These are phyloP conservation scores for Tubosaeta sp. DNA, from an alignment of 768 basidiomycete species.

Conservation along the genomic window DNA sequence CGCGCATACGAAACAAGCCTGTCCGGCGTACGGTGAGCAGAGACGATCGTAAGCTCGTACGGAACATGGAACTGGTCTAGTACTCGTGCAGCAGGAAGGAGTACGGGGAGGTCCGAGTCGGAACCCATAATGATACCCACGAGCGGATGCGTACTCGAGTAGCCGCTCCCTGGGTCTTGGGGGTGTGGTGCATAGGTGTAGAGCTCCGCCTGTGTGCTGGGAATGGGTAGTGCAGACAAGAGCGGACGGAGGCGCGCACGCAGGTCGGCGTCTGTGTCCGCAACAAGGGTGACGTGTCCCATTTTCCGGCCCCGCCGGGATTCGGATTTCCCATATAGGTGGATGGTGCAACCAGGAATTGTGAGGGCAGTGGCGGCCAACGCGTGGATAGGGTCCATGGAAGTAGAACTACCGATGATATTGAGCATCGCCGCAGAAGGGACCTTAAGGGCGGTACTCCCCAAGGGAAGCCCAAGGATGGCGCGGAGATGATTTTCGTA, in stretches of 20 bases:
- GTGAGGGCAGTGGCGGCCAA: constrained; percentile 58
- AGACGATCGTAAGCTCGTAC: constrained; percentile 93
- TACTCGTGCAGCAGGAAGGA: constrained; percentile 84
- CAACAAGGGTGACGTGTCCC: constrained; percentile 94
- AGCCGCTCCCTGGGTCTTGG: constrained; percentile 42
- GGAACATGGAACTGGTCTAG: constrained; percentile 80
- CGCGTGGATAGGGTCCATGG: constrained; percentile 53
- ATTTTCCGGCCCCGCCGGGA: constrained; percentile 91
- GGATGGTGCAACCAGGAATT: constrained; percentile 73
- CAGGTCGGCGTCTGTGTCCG: constrained; percentile 72
- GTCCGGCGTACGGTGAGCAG: constrained; percentile 92
- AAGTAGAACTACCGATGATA: constrained; percentile 77
- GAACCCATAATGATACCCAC: constrained; percentile 98
- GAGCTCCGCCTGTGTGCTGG: constrained; percentile 40
- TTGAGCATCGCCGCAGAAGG: constrained; percentile 92
- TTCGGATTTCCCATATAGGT: constrained; percentile 93
- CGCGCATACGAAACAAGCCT: constrained; percentile 80
- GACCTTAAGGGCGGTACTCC: constrained; percentile 83
- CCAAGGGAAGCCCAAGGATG: constrained; percentile 85
- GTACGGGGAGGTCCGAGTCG: constrained; percentile 93
- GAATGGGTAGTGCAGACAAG: constrained; percentile 55
- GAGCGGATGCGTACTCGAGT: constrained; percentile 66
- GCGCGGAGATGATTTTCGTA: constrained; percentile 97
- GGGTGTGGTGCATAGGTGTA: constrained; percentile 48
- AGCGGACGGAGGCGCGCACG: constrained; percentile 67